Base-by-base conservation (phyloP, 352 stramenopile species). In the Globisporangium mamillatum region DNA sequence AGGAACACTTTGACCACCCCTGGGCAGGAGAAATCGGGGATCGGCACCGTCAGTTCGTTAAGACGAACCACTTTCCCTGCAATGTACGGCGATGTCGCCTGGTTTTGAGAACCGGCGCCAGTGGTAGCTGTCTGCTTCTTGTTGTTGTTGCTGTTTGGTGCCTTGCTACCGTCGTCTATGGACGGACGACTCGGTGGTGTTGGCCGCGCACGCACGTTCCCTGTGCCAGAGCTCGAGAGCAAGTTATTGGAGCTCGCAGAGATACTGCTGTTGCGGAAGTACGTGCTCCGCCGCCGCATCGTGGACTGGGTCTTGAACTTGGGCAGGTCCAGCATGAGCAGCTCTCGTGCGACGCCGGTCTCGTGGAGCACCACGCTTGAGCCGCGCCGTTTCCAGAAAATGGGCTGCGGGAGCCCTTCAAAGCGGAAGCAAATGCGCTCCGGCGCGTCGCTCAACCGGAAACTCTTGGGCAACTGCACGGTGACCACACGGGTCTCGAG, bases 371-470 rank as follows among this genome's bases (percentile, higher is more conserved):
- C 63, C 7, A 87, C 69, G 44, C 71, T 88, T 3, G 75, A 88
- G 0, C 74, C 75, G 4, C 77, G 80, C 4, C 80, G 78, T 25
- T 80, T 87, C 32, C 75, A 71, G 38, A 81, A 74, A 7, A 85
- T 60, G 24, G 74, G 69, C n/a, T 81, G 82, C 1, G 69, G 62
- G 1, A 71, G 59, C 5, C 79, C 72, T 53, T 90, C 80, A 52
- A 90, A 90, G 57, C 75, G 77, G n/a, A 92, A 83, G 14, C 77
- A 82, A 2, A 86, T 74, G 9, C 80, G 80, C 52, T 92, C 84
- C 3, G 76, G 67, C 3, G 73, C 73, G 8, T 90, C 84, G 0
- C 61, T 80, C 1, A 90, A 68, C 18, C 75, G 76, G n/a, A 85
- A 81, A 0, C 58, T 64, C 55, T 86, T 88, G 10, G 81, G 84